phyloP scores from a whole-genome alignment of 768 basidiomycete genomes.

The Trametes cinnabarina region DNA sequence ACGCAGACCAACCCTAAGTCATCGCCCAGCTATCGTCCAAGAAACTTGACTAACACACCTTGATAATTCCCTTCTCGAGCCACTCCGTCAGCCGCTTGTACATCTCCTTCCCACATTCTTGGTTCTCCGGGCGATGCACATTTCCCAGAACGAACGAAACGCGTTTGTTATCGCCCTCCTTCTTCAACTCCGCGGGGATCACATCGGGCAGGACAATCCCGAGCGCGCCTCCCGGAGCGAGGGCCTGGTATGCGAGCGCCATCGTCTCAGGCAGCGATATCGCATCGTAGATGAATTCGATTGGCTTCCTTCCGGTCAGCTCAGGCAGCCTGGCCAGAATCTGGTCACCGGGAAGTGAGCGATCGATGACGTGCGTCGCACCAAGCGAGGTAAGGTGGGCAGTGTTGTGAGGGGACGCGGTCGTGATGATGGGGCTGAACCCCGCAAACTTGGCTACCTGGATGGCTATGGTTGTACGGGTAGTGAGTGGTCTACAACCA shows the following conservation, averaged over 20 bases:
- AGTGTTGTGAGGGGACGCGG: slow-evolving; percentile 24
- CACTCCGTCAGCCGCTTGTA: slow-evolving; percentile 22
- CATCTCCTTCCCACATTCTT: slow-evolving; percentile 16
- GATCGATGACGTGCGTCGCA: slow-evolving; percentile 28
- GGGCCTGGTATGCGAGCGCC: not conserved
- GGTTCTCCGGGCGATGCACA: slow-evolving; percentile 14
- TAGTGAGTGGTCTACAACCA: not conserved
- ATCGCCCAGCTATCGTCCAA: too few relatives aligned
- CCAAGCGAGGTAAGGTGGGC: slow-evolving; percentile 22
- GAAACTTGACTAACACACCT: too few relatives aligned
- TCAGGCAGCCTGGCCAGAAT: slow-evolving; percentile 5
- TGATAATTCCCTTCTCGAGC: slow-evolving; percentile 23
- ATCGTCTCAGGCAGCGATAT: not conserved
- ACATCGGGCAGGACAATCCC: slow-evolving; percentile 10
- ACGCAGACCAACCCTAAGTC: not conserved
- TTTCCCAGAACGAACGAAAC: slow-evolving; percentile 16
- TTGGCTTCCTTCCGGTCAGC: not conserved
- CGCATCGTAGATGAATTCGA: slow-evolving; percentile 8
- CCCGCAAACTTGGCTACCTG: slow-evolving; percentile 25
- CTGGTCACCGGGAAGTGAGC: slow-evolving; percentile 3
- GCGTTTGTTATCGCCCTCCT: too few relatives aligned
- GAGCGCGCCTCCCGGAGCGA: slow-evolving; percentile 22
- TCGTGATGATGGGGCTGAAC: slow-evolving; percentile 26
- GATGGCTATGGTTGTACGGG: slow-evolving; percentile 16
- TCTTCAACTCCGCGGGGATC: too few relatives aligned